Evolutionary conservation across 164 flowering plant species (phyloP), one percentile per base, ranked within the genome.

Genomic region (Malania oleifera): DNA sequence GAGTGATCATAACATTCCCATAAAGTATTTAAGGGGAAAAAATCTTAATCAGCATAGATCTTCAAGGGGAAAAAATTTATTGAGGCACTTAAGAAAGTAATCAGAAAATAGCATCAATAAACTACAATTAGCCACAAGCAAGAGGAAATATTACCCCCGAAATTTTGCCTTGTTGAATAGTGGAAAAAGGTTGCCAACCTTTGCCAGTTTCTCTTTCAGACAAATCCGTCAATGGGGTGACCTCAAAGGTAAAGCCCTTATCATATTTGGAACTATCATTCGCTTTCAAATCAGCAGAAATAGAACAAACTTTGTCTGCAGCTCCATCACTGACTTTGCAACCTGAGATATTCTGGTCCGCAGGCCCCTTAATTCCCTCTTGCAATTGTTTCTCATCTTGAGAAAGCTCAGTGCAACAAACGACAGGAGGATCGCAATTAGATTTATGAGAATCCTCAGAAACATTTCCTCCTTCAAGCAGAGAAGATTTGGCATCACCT

Each of bases 221-320:
- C 18, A 59, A 56, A 54, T 80, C 76, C 15, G 47, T 67, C 57
- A 63, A 52, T 58, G 88, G 60, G 61, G 67, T 64, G 37, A 80
- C 75, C 57, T 80, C 77, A 65, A 79, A 85, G 47, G 83, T 80
- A 57, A 84, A 84, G 63, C 73, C 80, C 22, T 35, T 78, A 31
- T 77, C 82, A 54, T 73, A 81, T 56, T 67, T 69, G 15, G 73
- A 47, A 10, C 69, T 52, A 64, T 56, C 74, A 53, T 56, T 66
- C 49, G 17, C 76, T 68, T 74, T 76, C 13, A 52, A 26, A 53
- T 70, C 67, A 50, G 19, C 53, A 19, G 77, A 49, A 66, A 46
- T 44, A 20, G 70, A 54, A 11, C 19, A 24, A 54, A 17, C 57
- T 38, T 59, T 62, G 6, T 49, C 60, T 23, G 53, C 62, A 56